Conservation (phyloP, 805 yeast species). For the Wickerhamiella domercqiae region DNA sequence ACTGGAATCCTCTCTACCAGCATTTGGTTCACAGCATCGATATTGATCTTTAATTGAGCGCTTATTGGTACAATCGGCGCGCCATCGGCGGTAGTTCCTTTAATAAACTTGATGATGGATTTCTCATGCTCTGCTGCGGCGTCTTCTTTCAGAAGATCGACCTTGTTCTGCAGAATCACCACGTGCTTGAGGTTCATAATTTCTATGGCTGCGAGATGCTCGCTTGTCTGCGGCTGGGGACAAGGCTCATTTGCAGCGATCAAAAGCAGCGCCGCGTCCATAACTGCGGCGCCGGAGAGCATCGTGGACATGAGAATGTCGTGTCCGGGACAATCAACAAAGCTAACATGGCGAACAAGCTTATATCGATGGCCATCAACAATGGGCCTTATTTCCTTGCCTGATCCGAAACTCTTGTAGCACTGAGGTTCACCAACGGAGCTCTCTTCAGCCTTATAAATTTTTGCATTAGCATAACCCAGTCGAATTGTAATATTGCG, state of each 20-base stretch:
- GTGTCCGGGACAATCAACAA: slow-evolving; percentile 99
- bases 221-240: slow-evolving; percentile 99
- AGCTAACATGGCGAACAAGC: slow-evolving; percentile 89
- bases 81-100: slow-evolving; percentile 98
- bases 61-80: slow-evolving; percentile 98
- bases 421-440: slow-evolving; percentile 87
- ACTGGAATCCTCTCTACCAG: slow-evolving; percentile 92
- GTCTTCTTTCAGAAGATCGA: slow-evolving; percentile 95
- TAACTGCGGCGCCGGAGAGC: slow-evolving; percentile 99
- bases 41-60: slow-evolving; percentile 95
- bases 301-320: slow-evolving; percentile 99
- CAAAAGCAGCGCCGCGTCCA: slow-evolving; percentile 95
- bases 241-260: slow-evolving; percentile 98
- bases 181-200: slow-evolving; percentile 97
- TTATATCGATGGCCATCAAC: slow-evolving; percentile 78
- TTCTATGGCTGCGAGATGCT: slow-evolving; percentile 98
- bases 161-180: slow-evolving; percentile 91
- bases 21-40: slow-evolving; percentile 95
- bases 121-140: slow-evolving; percentile 91
- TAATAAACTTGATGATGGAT: slow-evolving; percentile 77
- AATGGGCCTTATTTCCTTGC: slow-evolving; percentile 86
- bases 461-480: slow-evolving; percentile 98
- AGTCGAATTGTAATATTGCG: slow-evolving; percentile 96
- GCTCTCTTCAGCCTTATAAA: slow-evolving; percentile 79
- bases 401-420: slow-evolving; percentile 86